These are phyloP conservation scores for Silene uniflora DNA, from an alignment of 148 eudicot species.

Conservation along the genomic window DNA sequence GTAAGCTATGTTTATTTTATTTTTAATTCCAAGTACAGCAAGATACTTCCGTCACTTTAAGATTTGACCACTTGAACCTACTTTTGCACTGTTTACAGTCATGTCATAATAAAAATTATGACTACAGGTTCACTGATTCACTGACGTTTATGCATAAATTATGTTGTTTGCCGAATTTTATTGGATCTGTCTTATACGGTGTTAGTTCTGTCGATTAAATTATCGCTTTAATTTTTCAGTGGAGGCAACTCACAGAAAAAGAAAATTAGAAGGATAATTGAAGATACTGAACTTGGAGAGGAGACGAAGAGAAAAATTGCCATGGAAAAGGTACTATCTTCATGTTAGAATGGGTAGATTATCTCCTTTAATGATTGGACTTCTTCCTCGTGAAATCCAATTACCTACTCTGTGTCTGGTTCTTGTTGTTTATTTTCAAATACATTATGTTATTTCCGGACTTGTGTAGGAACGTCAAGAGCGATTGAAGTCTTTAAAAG, in stretches of 20 bases:
- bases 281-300: slow-evolving; percentile 94
- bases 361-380: background rate
- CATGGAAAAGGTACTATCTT: slow-evolving; percentile 76
- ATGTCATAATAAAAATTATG: background rate
- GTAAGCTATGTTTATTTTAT: background rate
- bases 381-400: background rate
- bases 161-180: background rate
- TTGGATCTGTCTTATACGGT: background rate
- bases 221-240: slow-evolving; percentile 28
- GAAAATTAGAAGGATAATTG: slow-evolving; percentile 91
- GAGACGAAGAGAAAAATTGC: slow-evolving; percentile 97
- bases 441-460: slow-evolving; percentile 10
- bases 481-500: slow-evolving; percentile 79
- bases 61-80: background rate
- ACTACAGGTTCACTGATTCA: background rate
- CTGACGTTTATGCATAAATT: background rate
- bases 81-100: background rate
- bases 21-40: background rate
- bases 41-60: background rate
- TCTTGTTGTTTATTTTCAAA: background rate
- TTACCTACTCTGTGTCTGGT: background rate
- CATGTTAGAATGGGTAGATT: background rate
- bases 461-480: slow-evolving; percentile 84
- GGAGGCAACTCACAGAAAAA: slow-evolving; percentile 57
- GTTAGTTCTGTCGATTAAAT: background rate